Base-by-base conservation (phyloP, 2,329 filamentous ascomycete genomes). In the Nothophaeocryptopus gaeumannii region DNA sequence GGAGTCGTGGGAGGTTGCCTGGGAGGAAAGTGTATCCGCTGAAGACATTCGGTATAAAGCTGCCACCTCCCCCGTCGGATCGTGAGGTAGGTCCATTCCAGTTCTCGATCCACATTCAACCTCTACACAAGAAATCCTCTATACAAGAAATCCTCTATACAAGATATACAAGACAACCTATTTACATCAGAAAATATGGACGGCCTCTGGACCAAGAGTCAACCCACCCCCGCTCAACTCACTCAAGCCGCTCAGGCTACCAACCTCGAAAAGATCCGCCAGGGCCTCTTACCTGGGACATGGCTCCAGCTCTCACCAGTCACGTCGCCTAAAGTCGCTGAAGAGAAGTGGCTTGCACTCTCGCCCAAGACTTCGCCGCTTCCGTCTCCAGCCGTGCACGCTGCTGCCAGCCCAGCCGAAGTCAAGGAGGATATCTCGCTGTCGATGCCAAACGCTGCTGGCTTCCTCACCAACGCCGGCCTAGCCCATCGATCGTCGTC, bases 241-340 rank as follows among this genome's bases (percentile, higher is more conserved):
- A 16, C 12, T 5, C 36, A 36, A 7, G 44, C 49, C 14, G 33
- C 45, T n/a, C 49, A 51, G 29, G 44, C 45, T 30, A 38, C 45
- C 26, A 46, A 42, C 13, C 26, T 52, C 15, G 42, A 54, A 26
- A 50, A 37, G 33, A 39, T 50, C 26, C 50, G 48, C 34, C 35
- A 31, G 29, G 50, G 53, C 35, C 45, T 53, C 15, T 29, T 55
- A 29, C 49, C 55, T 14, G 55, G 55, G 31, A 58, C 53, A 11
- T 58, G 55, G 55, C 50, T 58, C 13, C 45, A 51, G 35, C 47
- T 58, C 12, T 55, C 55, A 11, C 52, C 52, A 14, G 42, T 45
- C 10, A 41, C 45, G 35, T 39, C 37, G 3, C 45, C 45, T 1
- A 33, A 44, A 15, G 39, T 44, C 11, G 11, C 40, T 13, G 33